Evolutionary conservation across 768 basidiomycete species (phyloP).

Genomic region (Kwoniella europaea): DNA sequence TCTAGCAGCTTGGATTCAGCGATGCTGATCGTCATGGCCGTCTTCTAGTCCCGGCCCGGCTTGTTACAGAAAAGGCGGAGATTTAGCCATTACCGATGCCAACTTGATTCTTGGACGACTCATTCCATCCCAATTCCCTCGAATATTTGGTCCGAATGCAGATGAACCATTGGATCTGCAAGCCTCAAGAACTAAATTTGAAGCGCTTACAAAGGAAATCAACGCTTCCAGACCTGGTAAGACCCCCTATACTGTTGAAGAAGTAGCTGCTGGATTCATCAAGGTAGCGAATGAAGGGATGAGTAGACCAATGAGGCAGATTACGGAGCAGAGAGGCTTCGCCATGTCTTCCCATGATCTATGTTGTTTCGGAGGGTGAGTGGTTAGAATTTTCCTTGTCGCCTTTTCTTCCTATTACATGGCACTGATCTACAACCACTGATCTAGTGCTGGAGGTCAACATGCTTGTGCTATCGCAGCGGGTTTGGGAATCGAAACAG

Average conservation of each 20-base stretch:
- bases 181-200: conserved; percentile 72
- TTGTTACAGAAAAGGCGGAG: conserved; percentile 72
- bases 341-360: conserved; percentile 39
- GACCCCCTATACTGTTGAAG: conserved; percentile 70
- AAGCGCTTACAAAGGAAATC: conserved; percentile 70
- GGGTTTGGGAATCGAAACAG: conserved; percentile 31
- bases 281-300: conserved; percentile 97
- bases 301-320: conserved; percentile 60
- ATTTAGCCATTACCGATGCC: conserved; percentile 51
- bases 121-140: conserved; percentile 62
- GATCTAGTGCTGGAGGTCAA: conserved; percentile 58
- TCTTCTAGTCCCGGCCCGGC: conserved; percentile 39
- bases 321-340: conserved; percentile 40
- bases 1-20: conserved; percentile 66
- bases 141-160: conserved; percentile 89
- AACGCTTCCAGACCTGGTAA: conserved; percentile 65
- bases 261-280: conserved; percentile 91
- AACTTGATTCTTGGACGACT: conserved; percentile 35
- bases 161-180: conserved; percentile 79
- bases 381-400: conserved; percentile 56
- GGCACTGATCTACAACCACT: conserved; percentile 62
- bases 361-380: conserved; percentile 71
- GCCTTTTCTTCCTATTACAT: not conserved
- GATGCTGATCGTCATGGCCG: conserved; percentile 30
- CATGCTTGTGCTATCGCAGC: conserved; percentile 53